Percentiles rank a stretch among this genome's conserved stretches.
Evolutionary conservation across 345 rosid species (phyloP).

Genomic region (Citrus sp.): DNA sequence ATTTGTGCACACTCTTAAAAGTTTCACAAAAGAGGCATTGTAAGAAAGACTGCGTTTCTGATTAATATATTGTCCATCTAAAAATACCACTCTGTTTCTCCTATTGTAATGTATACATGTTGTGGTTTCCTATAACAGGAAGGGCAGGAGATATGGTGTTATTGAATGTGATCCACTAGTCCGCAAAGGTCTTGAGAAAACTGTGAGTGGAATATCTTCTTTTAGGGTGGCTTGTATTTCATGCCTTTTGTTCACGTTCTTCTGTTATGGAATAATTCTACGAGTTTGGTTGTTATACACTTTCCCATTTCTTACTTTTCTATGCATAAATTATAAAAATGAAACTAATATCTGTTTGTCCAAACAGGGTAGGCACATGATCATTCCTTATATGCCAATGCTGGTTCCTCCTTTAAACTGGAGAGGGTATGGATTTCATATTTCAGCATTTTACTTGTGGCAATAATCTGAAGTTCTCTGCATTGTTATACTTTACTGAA

Average conservation of each 20-base stretch:
- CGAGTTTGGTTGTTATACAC: background rate
- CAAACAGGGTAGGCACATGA: conserved; percentile 94
- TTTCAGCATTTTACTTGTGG: conserved; percentile 3
- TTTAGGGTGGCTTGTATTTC: conserved; percentile 3
- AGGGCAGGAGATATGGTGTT: conserved; percentile 84
- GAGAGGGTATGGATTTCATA: conserved; percentile 70
- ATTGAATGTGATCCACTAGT: conserved; percentile 90
- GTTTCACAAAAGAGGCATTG: conserved; percentile 58
- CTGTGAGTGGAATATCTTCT: conserved; percentile 48
- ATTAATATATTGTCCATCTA: conserved; percentile 11
- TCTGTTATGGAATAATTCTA: background rate
- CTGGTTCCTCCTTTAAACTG: conserved; percentile 86
- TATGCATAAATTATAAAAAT: conserved; percentile 10
- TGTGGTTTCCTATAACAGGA: conserved; percentile 44
- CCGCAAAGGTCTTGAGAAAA: conserved; percentile 79
- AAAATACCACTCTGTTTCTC: conserved; percentile 11
- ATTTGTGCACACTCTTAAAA: conserved; percentile 64
- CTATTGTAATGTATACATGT: background rate
- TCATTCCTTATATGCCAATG: conserved; percentile 99
- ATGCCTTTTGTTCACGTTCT: background rate
- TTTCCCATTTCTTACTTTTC: conserved; percentile 8
- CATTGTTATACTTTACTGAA: conserved; percentile 2
- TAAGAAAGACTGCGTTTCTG: conserved; percentile 31
- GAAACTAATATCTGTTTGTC: conserved; percentile 22
- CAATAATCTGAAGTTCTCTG: background rate